Evolutionary conservation across 805 yeast species (phyloP).

Genomic region (Tetrapisispora arboricola): DNA sequence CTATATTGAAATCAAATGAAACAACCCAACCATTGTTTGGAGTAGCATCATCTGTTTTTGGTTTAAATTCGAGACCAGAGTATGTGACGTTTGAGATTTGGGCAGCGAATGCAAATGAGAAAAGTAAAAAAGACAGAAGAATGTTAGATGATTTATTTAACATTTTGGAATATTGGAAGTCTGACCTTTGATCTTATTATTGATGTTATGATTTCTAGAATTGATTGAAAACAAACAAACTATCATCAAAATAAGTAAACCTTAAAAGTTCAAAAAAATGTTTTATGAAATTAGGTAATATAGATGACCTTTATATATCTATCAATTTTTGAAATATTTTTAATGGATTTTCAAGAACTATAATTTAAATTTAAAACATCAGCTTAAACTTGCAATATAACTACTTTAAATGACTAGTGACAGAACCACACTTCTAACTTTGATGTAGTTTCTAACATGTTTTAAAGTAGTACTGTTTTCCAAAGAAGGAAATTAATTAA

Average conservation of each 20-base stretch:
- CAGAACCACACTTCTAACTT: background rate
- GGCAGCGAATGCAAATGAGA: slow-evolving; percentile 5
- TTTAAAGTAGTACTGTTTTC: background rate
- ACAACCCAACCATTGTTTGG: slow-evolving; percentile 31
- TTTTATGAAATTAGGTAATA: no score
- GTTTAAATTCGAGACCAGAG: slow-evolving; percentile 8
- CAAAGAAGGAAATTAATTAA: background rate
- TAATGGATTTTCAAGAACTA: no score
- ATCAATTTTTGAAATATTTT: no score
- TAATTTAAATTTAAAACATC: no score
- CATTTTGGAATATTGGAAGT: background rate
- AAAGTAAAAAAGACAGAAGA: slow-evolving; percentile 1
- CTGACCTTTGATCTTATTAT: background rate
- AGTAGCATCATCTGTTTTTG: slow-evolving; percentile 7
- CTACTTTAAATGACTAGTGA: no score
- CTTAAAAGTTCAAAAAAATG: no score
- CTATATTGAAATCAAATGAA: slow-evolving; percentile 20
- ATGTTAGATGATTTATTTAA: background rate
- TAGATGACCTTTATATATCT: no score
- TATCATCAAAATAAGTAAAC: no score
- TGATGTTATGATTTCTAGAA: no score
- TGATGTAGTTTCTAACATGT: slow-evolving; percentile 1
- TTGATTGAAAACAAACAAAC: no score
- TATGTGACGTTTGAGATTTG: slow-evolving; percentile 9
- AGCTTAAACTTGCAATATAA: background rate